phyloP scores from a whole-genome alignment of 1,284 basidiomycete genomes.

The Lentinus polychrous region DNA sequence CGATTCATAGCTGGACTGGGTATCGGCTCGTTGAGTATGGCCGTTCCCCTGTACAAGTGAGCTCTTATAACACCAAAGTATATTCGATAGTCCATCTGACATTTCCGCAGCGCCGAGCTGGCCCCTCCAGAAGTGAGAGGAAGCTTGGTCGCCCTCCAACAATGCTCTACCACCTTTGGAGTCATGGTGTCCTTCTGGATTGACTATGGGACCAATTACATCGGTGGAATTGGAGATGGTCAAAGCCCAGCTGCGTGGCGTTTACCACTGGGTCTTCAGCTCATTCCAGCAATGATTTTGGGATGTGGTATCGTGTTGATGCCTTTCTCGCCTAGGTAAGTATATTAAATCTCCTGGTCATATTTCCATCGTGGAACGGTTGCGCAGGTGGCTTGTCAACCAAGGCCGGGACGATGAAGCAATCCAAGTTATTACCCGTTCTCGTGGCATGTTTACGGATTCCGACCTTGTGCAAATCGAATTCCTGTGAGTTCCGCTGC shows the following conservation, averaged over 20 bases:
- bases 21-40: constrained; percentile 70
- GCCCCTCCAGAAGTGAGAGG: constrained; percentile 80
- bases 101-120: constrained; percentile 42
- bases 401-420: constrained; percentile 71
- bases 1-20: constrained; percentile 73
- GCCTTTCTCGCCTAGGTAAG: constrained; percentile 59
- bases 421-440: constrained; percentile 52
- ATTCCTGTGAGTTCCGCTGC: constrained; percentile 46
- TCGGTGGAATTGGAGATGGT: constrained; percentile 47
- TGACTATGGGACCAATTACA: constrained; percentile 70
- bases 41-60: constrained; percentile 70
- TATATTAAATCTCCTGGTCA: not conserved
- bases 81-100: constrained; percentile 2
- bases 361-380: constrained; percentile 4
- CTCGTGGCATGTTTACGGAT: constrained; percentile 50
- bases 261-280: constrained; percentile 69
- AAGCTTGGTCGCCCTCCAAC: constrained; percentile 75
- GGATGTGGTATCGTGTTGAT: constrained; percentile 61
- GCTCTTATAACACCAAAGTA: constrained; percentile 17
- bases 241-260: constrained; percentile 72
- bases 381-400: constrained; percentile 61
- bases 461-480: constrained; percentile 70
- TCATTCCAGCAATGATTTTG: constrained; percentile 66
- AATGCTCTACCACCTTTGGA: constrained; percentile 73
- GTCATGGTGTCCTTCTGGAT: constrained; percentile 76